Evolutionary conservation across 1,284 basidiomycete species (phyloP).

Genomic region (Neonothopanus nambi): DNA sequence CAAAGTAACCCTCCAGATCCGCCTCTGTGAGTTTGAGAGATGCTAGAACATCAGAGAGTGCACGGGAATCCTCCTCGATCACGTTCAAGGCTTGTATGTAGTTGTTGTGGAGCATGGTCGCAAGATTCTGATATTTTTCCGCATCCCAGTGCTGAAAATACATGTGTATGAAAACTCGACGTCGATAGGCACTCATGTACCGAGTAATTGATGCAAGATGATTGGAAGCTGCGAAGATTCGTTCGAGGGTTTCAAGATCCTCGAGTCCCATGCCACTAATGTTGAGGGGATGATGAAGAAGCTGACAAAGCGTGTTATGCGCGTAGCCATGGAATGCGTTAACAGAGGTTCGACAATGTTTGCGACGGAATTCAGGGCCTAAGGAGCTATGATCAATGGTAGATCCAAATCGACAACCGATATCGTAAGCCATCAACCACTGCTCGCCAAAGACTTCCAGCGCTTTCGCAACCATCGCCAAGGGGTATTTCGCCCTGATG

Average conservation of each 20-base stretch:
- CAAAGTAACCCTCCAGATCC: neutral
- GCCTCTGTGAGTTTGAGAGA: too few relatives aligned
- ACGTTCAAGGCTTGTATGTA: neutral
- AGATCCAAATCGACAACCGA: slow-evolving; percentile 29
- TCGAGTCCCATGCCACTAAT: slow-evolving; percentile 32
- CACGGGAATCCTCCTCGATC: neutral
- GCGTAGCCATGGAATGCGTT: slow-evolving; percentile 19
- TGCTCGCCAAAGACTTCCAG: slow-evolving; percentile 17
- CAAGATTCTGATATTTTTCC: slow-evolving; percentile 23
- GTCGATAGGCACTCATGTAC: slow-evolving; percentile 27
- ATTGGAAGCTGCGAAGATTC: slow-evolving; percentile 33
- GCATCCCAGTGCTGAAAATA: slow-evolving; percentile 8
- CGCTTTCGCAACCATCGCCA: slow-evolving; percentile 22
- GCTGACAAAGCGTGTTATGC: slow-evolving; percentile 35
- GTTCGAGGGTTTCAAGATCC: slow-evolving; percentile 33
- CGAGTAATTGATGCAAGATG: neutral
- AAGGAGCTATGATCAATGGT: slow-evolving; percentile 27
- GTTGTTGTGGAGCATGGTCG: neutral
- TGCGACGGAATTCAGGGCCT: neutral
- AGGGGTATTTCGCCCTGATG: slow-evolving; percentile 34
- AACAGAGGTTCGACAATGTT: slow-evolving; percentile 6
- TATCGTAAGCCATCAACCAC: slow-evolving; percentile 33
- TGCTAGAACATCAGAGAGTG: too few relatives aligned
- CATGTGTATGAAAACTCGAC: slow-evolving; percentile 6
- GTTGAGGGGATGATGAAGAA: slow-evolving; percentile 28